Evolutionary conservation across 305 asterid species (phyloP).

Genomic region (Solanum aculeatissimum): DNA sequence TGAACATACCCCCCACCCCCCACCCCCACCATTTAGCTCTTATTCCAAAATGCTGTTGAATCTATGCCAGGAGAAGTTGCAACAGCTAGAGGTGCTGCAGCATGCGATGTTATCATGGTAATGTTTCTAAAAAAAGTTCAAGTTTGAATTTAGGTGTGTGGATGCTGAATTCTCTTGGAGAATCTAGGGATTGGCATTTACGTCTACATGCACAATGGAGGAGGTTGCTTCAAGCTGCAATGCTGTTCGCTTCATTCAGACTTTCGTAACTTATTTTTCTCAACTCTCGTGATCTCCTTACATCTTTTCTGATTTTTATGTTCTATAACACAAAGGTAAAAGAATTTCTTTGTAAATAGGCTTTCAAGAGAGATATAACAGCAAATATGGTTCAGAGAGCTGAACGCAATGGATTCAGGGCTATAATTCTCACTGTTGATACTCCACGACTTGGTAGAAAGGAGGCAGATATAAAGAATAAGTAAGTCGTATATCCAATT

Average conservation of each 20-base stretch:
- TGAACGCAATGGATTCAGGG: constrained; percentile 60
- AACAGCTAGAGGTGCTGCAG: constrained; percentile 57
- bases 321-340: not conserved
- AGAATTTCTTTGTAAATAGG: constrained; percentile 10
- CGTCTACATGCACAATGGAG: not conserved
- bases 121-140: not conserved
- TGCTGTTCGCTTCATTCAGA: constrained; percentile 59
- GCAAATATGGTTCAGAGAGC: constrained; percentile 55
- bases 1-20: no score
- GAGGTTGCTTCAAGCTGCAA: constrained; percentile 24
- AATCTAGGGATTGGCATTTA: constrained; percentile 39
- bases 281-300: not conserved
- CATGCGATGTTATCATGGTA: constrained; percentile 56
- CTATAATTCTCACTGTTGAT: constrained; percentile 51
- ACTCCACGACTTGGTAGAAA: constrained; percentile 53
- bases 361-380: constrained; percentile 41
- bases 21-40: not conserved
- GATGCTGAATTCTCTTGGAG: not conserved
- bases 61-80: constrained; percentile 49
- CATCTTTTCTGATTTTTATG: not conserved
- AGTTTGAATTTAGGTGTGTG: not conserved
- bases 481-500: constrained; percentile 11
- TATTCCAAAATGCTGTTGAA: not conserved
- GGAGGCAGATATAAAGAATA: constrained; percentile 68
- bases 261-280: constrained; percentile 25